These are phyloP conservation scores for Podochytrium sp. DNA, from an alignment of 192 early-diverging fungal species.

Conservation along the genomic window DNA sequence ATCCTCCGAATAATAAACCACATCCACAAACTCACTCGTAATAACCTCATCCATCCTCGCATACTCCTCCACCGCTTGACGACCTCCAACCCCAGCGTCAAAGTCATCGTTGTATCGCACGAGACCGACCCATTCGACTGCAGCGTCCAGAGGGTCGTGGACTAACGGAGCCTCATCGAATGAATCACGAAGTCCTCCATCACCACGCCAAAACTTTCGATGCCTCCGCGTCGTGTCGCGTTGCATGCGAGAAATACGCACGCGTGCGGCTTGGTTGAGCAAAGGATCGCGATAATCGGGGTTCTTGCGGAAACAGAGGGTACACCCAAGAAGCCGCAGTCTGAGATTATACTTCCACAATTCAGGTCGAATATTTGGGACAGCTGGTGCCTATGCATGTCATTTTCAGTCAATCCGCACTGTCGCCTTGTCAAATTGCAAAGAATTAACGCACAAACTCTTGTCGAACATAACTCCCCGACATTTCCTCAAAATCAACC, in stretches of 20 bases:
- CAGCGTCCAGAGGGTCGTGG: background rate
- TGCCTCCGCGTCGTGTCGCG: background rate
- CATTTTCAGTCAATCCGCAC: too few species aligned
- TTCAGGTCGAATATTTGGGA: constrained; percentile 42
- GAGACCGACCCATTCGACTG: constrained; percentile 61
- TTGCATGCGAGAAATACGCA: constrained; percentile 21
- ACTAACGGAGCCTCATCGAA: background rate
- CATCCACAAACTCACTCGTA: constrained; percentile 55
- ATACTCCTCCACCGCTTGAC: constrained; percentile 56
- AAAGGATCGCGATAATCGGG: constrained; percentile 63
- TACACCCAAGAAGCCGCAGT: constrained; percentile 53
- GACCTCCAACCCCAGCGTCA: constrained; percentile 21
- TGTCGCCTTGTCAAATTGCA: background rate
- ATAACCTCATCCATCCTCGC: constrained; percentile 66
- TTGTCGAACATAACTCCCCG: constrained; percentile 54
- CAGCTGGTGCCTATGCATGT: background rate
- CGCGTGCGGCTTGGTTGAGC: constrained; percentile 49
- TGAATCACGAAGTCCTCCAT: background rate
- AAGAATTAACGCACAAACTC: background rate
- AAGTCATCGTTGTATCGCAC: constrained; percentile 58
- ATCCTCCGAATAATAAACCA: constrained; percentile 70
- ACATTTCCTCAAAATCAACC: constrained; percentile 57
- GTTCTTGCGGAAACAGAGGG: constrained; percentile 62
- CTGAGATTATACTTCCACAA: constrained; percentile 61
- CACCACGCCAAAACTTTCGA: constrained; percentile 2